Base-by-base conservation (phyloP, 768 basidiomycete species). In the Coprinellus micaceus region DNA sequence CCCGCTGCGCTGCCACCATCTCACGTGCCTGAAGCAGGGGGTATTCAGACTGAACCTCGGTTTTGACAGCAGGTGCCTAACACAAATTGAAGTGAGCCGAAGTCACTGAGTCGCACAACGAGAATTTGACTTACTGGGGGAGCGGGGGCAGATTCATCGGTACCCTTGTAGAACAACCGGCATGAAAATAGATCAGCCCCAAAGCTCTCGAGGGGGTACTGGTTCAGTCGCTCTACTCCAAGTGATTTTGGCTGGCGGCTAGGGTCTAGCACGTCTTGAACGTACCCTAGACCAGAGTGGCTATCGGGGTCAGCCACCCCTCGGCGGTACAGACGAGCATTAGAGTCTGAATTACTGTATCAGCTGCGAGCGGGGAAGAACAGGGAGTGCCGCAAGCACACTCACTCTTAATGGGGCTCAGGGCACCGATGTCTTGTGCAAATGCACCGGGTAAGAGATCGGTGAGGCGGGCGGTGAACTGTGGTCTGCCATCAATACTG, bases 391-490 rank as follows among this genome's bases (percentile, higher is more conserved):
- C n/a, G n/a, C n/a, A n/a, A n/a, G n/a, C n/a, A n/a, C n/a, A 52
- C 50, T 33, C 24, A 52, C 50, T 52, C 33, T 52, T 52, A 24
- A 52, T 52, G 21, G 50, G 29, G 24, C 50, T 52, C 33, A 52
- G 10, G 22, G 19, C 33, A 19, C 15, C n/a, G n/a, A n/a, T 13
- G 5, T 39, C 29, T 2, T 39, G 10, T 10, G 3, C 19, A 13
- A 52, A 37, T 22, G 50, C 50, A 17, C 22, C 13, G 1, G 29
- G 29, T 1, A 52, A 7, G 26, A 52, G 29, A 13, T 52, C 50
- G 17, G 29, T 36, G 17, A 52, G 33, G 15, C 29, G 50, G 9
- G 50, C 29, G 3, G 29, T 15, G 36, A 36, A 52, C 1, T 15
- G 1, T n/a, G n/a, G n/a, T n/a, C n/a, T n/a, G n/a, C n/a, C 22